These are phyloP conservation scores for Colletotrichum sp. DNA, from an alignment of 2,329 filamentous ascomycete genomes.

Conservation along the genomic window DNA sequence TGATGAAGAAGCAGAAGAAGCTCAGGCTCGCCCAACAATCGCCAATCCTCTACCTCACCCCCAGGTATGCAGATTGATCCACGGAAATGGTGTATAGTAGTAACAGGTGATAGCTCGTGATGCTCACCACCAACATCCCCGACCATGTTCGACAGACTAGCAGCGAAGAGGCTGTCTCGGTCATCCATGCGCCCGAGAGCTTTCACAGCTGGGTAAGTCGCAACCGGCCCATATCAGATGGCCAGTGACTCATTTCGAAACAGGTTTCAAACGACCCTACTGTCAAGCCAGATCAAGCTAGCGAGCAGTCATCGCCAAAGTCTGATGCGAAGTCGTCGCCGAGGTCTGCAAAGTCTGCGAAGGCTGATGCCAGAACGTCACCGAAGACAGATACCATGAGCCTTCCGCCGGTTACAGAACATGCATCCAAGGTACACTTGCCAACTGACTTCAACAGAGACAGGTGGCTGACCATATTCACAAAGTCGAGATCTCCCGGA, in stretches of 20 bases:
- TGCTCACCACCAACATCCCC: slow-evolving; percentile 61
- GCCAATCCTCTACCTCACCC: slow-evolving; percentile 38
- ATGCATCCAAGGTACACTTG: slow-evolving; percentile 37
- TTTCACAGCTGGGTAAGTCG: slow-evolving; percentile 77
- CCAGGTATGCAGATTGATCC: slow-evolving; percentile 34
- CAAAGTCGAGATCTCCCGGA: slow-evolving; percentile 36
- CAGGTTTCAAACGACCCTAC: slow-evolving; percentile 48
- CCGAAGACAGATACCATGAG: slow-evolving; percentile 41
- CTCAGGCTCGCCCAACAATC: slow-evolving; percentile 41
- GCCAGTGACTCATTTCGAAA: slow-evolving; percentile 24
- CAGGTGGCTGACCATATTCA: not conserved
- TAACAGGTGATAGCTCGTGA: slow-evolving; percentile 43
- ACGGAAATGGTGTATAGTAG: not conserved
- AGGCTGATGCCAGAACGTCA: slow-evolving; percentile 29
- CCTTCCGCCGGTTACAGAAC: slow-evolving; percentile 36
- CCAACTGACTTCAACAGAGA: not conserved
- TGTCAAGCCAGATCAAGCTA: slow-evolving; percentile 36
- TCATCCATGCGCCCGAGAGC: slow-evolving; percentile 87
- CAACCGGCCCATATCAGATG: not conserved
- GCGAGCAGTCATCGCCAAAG: slow-evolving; percentile 40
- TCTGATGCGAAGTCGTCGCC: slow-evolving; percentile 31
- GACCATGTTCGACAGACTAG: slow-evolving; percentile 61
- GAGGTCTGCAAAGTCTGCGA: not conserved
- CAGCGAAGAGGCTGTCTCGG: slow-evolving; percentile 82
- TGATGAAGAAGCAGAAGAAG: slow-evolving; percentile 72